Base-by-base conservation (phyloP, 148 eudicot genomes). In the Bassia scoparia region DNA sequence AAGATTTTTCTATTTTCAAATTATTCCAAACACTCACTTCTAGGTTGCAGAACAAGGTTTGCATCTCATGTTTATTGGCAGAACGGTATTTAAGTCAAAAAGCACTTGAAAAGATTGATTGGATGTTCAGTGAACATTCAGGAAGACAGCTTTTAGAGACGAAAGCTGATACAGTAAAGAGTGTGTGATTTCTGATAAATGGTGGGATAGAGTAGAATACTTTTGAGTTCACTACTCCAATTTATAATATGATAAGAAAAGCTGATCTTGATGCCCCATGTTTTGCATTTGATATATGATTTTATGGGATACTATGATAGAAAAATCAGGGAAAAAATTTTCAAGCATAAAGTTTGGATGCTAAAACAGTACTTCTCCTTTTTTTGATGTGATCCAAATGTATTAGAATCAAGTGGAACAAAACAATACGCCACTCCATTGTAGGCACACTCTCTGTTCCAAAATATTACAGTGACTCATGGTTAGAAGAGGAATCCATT, bases 361-460 rank as follows among this genome's bases (percentile, higher is more conserved):
- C 15, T 0, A 43, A 21, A 5, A 20, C 6, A 7, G 29, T n/a
- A 5, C 17, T 23, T 66, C n/a, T 66, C 17, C 13, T 38, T 65
- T 65, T 44, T 74, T 74, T 62, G 14, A 70, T 68, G 37, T 50
- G 3, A 29, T 68, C 13, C 71, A 49, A 1, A 16, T 4, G 58
- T 68, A 5, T 29, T 68, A 3, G 71, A 68, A 29, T 4, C 35
- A 29, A 26, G 62, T 17, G 54, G 48, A 70, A 53, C 27, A 71
- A 26, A 71, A 53, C 18, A 71, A 70, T 35, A 70, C 61, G 4
- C 49, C 48, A 3, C 37, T 70, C 20, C 62, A 70, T 46, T 70
- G 46, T 38, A 26, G 29, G 74, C 74, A 17, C 74, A 58, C 6
- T 37, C 54, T 2, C 30, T 3, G 62, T 53, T 30, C 62, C 73